phyloP scores from a whole-genome alignment of 106 monocot species.

The Xerophyta viscosa region DNA sequence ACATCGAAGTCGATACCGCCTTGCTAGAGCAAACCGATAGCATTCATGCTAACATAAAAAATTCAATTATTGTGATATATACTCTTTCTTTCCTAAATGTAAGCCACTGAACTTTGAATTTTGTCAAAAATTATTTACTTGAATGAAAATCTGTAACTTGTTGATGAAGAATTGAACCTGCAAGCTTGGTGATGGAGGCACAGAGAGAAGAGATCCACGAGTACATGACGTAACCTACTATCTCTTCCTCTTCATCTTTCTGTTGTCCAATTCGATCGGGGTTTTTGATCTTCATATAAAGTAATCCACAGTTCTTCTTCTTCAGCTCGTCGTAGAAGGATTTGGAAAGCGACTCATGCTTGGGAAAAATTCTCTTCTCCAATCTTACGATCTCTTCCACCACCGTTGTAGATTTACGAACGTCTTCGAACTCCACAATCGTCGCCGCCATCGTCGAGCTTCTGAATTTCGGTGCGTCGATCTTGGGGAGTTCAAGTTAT shows the following conservation, averaged over 20 bases:
- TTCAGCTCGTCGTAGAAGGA: slow-evolving; percentile 54
- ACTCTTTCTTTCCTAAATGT: background rate
- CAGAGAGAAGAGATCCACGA: slow-evolving; percentile 66
- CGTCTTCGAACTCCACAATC: slow-evolving; percentile 9
- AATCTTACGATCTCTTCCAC: slow-evolving; percentile 68
- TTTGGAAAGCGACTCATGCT: slow-evolving; percentile 75
- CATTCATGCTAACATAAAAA: too few relatives aligned
- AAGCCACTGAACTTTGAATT: background rate
- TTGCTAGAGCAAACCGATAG: too few relatives aligned
- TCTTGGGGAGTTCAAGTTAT: too few relatives aligned
- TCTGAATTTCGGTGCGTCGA: too few relatives aligned
- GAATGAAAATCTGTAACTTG: too few relatives aligned
- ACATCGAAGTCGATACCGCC: too few relatives aligned
- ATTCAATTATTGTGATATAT: too few relatives aligned
- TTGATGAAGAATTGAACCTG: slow-evolving; percentile 64
- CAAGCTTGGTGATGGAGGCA: slow-evolving; percentile 95
- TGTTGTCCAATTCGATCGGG: too few relatives aligned
- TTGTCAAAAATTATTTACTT: background rate
- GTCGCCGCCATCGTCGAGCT: slow-evolving; percentile 10
- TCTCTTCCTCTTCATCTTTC: slow-evolving; percentile 21
- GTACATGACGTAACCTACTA: slow-evolving; percentile 86
- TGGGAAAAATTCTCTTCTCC: slow-evolving; percentile 78
- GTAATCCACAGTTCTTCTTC: slow-evolving; percentile 61
- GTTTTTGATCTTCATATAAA: slow-evolving; percentile 31
- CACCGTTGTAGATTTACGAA: too few relatives aligned